Evolutionary conservation across 2,329 filamentous ascomycete genomes (phyloP).

Genomic region (Aspergillus glaucus): DNA sequence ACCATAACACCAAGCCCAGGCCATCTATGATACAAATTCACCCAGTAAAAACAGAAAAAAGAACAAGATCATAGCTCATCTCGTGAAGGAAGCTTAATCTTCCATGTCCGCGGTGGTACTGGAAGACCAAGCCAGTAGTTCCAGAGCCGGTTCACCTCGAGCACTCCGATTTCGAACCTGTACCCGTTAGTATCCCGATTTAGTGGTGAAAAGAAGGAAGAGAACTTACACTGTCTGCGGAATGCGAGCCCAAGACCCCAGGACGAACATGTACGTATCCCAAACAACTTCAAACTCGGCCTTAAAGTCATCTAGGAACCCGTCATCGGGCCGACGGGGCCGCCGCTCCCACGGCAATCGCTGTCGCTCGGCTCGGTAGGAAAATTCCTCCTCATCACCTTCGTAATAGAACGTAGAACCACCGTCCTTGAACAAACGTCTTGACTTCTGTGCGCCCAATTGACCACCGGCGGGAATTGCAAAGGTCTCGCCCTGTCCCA

Average conservation of each 20-base stretch:
- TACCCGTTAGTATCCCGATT: not conserved
- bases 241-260: constrained; percentile 63
- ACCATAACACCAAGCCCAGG: not conserved
- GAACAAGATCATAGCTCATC: constrained; percentile 36
- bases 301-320: constrained; percentile 53
- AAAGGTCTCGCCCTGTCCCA: constrained; percentile 27
- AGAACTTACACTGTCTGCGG: constrained; percentile 65
- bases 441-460: constrained; percentile 12
- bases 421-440: constrained; percentile 26
- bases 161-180: constrained; percentile 47
- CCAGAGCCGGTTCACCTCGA: constrained; percentile 52
- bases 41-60: not conserved
- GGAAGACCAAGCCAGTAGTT: constrained; percentile 59
- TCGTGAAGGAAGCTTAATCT: constrained; percentile 35
- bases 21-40: not conserved
- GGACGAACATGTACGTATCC: constrained; percentile 58
- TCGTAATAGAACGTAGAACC: constrained; percentile 31
- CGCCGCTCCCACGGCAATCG: constrained; percentile 28
- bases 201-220: not conserved
- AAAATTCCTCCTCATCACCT: constrained; percentile 37
- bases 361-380: constrained; percentile 29
- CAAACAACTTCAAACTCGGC: constrained; percentile 60
- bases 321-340: constrained; percentile 31
- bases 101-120: constrained; percentile 52
- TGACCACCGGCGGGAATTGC: constrained; percentile 22